These are phyloP conservation scores for Calonectria pseudoreteaudii DNA, from an alignment of 2,329 filamentous ascomycete species.

Conservation along the genomic window DNA sequence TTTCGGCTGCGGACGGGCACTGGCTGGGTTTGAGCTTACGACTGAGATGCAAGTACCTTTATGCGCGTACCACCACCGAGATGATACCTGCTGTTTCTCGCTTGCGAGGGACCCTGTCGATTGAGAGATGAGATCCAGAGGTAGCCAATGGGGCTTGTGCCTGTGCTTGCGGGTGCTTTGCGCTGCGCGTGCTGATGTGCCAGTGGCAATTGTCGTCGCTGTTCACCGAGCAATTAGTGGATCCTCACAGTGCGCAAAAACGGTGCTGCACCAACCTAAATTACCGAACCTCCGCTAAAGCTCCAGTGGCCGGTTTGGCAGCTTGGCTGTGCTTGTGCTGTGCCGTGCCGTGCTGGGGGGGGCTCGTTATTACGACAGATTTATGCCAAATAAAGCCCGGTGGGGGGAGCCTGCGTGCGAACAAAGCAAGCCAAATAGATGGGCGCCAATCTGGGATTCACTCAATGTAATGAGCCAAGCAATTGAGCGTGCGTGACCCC, in stretches of 20 bases:
- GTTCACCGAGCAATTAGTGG: slow-evolving; percentile 40
- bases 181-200: slow-evolving; percentile 26
- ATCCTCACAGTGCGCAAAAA: slow-evolving; percentile 18
- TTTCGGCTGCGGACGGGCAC: background rate
- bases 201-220: slow-evolving; percentile 41
- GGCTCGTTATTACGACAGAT: background rate
- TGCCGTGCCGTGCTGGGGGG: slow-evolving; percentile 9
- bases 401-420: background rate
- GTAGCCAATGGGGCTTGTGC: slow-evolving; percentile 38
- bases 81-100: slow-evolving; percentile 30
- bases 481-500: background rate
- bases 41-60: slow-evolving; percentile 34
- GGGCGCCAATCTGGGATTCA: background rate
- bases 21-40: slow-evolving; percentile 9
- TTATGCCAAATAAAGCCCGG: background rate
- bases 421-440: background rate
- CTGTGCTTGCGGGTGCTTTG: slow-evolving; percentile 23
- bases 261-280: slow-evolving; percentile 36
- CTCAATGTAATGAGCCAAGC: background rate
- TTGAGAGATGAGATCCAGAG: slow-evolving; percentile 39
- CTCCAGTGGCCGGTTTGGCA: slow-evolving; percentile 32
- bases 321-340: slow-evolving; percentile 24
- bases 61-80: slow-evolving; percentile 20
- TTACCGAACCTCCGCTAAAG: slow-evolving; percentile 41
- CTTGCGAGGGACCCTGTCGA: slow-evolving; percentile 28